A percentile compares a stretch with the other conserved stretches of the same genome.
Evolutionary conservation across 2,329 filamentous ascomycete species (phyloP).

Genomic region (Sporothrix sp.): DNA sequence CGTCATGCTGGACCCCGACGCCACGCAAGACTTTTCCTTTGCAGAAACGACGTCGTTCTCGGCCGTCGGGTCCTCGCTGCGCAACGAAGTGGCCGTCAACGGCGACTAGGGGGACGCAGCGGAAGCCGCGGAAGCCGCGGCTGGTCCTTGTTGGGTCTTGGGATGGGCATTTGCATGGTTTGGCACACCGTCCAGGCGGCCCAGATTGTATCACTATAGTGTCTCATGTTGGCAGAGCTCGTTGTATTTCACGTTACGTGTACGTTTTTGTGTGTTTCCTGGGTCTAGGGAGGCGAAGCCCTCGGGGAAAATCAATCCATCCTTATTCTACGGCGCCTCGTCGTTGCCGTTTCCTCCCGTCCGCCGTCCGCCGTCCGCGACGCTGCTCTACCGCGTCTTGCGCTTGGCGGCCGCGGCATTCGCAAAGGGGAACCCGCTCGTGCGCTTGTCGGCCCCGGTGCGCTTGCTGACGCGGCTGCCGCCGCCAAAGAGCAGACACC

Average conservation of each 20-base stretch:
- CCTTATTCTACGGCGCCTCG: too few species aligned
- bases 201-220: background rate
- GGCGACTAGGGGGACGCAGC: background rate
- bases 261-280: too few species aligned
- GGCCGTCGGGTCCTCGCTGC: slow-evolving; percentile 12
- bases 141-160: too few species aligned
- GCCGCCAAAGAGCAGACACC: slow-evolving; percentile 41
- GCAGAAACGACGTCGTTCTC: slow-evolving; percentile 15
- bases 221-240: too few species aligned
- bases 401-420: slow-evolving; percentile 27
- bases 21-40: slow-evolving; percentile 17
- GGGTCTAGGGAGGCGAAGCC: too few species aligned
- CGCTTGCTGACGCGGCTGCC: slow-evolving; percentile 28
- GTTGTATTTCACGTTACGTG: too few species aligned
- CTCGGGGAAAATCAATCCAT: too few species aligned
- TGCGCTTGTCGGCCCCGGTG: slow-evolving; percentile 33
- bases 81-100: slow-evolving; percentile 13
- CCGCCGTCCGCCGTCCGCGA: background rate
- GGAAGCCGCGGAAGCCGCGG: background rate
- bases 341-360: background rate
- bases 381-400: slow-evolving; percentile 15
- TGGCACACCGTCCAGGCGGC: too few species aligned
- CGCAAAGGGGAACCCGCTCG: slow-evolving; percentile 31
- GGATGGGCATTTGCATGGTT: too few species aligned
- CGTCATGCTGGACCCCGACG: slow-evolving; percentile 13